phyloP scores from a whole-genome alignment of 139 green algal genomes.

The Chlorella sp. region DNA sequence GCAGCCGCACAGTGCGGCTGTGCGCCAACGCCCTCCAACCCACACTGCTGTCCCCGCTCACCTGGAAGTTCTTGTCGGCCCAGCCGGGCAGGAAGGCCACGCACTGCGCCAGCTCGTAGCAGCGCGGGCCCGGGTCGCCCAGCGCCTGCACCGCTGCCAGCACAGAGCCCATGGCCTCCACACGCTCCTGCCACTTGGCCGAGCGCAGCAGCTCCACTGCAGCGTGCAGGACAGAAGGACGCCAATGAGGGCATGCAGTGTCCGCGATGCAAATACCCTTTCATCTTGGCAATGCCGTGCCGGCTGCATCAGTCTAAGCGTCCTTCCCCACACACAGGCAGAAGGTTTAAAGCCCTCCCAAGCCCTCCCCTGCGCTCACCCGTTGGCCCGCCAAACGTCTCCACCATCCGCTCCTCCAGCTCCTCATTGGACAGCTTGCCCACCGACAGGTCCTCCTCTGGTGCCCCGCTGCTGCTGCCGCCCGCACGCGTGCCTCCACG shows the following conservation, averaged over 20 bases:
- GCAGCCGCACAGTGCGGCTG: too few species aligned
- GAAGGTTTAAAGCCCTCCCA: too few species aligned
- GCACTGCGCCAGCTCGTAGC: slow-evolving; percentile 64
- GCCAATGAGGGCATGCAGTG: background rate
- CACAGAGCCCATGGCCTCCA: slow-evolving; percentile 81
- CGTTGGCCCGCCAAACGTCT: slow-evolving; percentile 16
- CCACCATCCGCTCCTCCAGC: slow-evolving; percentile 22
- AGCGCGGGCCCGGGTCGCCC: slow-evolving; percentile 37
- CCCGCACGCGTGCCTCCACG: background rate
- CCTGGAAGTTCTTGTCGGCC: slow-evolving; percentile 98
- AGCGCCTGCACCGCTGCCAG: slow-evolving; percentile 44
- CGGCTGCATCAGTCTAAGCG: too few species aligned
- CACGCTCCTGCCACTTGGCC: slow-evolving; percentile 89
- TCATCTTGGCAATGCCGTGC: too few species aligned
- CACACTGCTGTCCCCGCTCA: background rate
- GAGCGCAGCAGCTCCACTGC: slow-evolving; percentile 29
- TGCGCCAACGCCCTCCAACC: too few species aligned
- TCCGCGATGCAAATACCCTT: background rate
- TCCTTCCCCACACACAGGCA: too few species aligned
- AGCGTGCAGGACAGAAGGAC: background rate
- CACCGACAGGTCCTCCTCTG: slow-evolving; percentile 13
- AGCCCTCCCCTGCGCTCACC: too few species aligned
- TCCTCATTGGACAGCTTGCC: slow-evolving; percentile 34
- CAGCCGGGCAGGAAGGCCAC: slow-evolving; percentile 83
- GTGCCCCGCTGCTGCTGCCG: background rate